Percentiles rank a stretch among this genome's conserved stretches.
Evolutionary conservation across 306 rosid genomes (phyloP).

Genomic region (Acacia acuminata): DNA sequence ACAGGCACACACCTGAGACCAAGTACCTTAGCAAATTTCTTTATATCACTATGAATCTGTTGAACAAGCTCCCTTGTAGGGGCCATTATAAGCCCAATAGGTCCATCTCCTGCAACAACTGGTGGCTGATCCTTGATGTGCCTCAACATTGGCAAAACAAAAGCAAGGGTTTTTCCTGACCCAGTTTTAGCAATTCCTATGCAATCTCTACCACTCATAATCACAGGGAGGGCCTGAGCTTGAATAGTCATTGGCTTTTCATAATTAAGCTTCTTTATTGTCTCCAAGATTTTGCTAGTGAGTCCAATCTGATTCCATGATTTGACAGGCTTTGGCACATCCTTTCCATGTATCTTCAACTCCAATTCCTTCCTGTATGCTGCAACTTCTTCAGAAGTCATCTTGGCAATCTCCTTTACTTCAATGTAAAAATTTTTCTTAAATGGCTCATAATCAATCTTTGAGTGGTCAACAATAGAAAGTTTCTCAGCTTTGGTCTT

Average conservation of each 20-base stretch:
- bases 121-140: constrained; percentile 97
- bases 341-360: constrained; percentile 93
- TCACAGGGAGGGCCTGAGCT: constrained; percentile 88
- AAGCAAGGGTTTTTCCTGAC: constrained; percentile 94
- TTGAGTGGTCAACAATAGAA: constrained; percentile 90
- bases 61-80: constrained; percentile 98
- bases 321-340: constrained; percentile 91
- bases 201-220: constrained; percentile 97
- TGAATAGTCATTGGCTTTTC: constrained; percentile 96
- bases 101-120: constrained; percentile 93
- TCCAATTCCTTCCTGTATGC: constrained; percentile 80
- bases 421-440: constrained; percentile 78
- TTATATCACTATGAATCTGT: constrained; percentile 88
- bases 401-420: constrained; percentile 70
- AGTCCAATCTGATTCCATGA: constrained; percentile 98
- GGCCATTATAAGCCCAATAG: constrained; percentile 94
- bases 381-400: constrained; percentile 67
- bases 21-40: constrained; percentile 71
- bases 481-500: constrained; percentile 96
- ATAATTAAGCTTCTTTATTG: constrained; percentile 69
- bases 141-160: constrained; percentile 96
- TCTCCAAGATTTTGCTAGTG: constrained; percentile 82
- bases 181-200: constrained; percentile 97
- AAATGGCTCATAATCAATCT: constrained; percentile 78
- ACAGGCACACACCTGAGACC: constrained; percentile 94